phyloP scores from a whole-genome alignment of 345 rosid genomes.

The Heritiera littoralis region DNA sequence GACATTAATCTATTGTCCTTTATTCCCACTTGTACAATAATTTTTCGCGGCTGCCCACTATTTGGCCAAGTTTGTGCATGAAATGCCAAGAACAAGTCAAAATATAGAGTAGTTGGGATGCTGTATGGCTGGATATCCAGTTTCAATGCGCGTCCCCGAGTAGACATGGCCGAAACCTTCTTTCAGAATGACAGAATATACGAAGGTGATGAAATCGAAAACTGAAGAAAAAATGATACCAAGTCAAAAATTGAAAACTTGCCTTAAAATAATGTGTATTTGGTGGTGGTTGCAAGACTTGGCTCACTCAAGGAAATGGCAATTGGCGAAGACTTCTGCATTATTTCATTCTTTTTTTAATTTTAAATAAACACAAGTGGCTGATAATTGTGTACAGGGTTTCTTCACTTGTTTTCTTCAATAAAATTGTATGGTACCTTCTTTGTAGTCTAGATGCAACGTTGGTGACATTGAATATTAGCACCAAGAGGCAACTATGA shows the following conservation, averaged over 20 bases:
- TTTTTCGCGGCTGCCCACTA: slow-evolving; percentile 9
- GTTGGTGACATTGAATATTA: neutral
- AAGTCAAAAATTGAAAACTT: slow-evolving; percentile 1
- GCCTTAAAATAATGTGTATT: neutral
- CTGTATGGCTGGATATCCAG: neutral
- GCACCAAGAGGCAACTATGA: neutral
- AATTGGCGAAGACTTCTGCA: neutral
- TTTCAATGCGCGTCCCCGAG: slow-evolving; percentile 9
- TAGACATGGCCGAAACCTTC: neutral
- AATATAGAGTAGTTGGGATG: slow-evolving; percentile 20
- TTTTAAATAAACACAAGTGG: neutral
- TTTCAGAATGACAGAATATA: neutral
- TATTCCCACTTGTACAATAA: neutral
- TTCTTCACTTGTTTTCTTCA: neutral
- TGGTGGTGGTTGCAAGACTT: neutral
- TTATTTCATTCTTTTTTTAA: no score
- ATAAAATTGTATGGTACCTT: no score
- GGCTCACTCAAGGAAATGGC: slow-evolving; percentile 1
- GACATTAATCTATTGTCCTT: neutral
- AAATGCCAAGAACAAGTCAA: neutral
- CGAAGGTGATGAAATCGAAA: no score
- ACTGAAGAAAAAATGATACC: neutral
- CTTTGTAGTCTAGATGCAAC: neutral
- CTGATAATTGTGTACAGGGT: neutral
- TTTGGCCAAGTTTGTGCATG: neutral